Base-by-base conservation (phyloP, 73 alveolate species). In the Symbiodinium pilosum region DNA sequence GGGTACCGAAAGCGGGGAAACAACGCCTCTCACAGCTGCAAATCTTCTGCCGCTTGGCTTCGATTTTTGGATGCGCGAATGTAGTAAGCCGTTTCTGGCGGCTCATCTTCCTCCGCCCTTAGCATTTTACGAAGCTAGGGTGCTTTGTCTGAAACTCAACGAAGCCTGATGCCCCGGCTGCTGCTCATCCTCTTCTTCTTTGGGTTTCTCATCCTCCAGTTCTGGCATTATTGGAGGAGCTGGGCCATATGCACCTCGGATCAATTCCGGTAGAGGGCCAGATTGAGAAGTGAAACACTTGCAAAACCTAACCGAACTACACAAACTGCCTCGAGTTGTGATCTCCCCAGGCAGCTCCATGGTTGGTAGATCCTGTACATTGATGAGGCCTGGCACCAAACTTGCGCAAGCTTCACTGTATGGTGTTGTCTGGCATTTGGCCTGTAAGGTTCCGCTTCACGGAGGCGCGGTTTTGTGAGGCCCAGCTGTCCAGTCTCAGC, bases 371-470 rank as follows among this genome's bases (percentile, higher is more conserved):
- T 91, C 97, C 68, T 44, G 77, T 14, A 91, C 88, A 18, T 91
- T 86, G 54, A 91, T 88, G 42, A 91, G 40, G 81, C 97, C 97
- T 91, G 34, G 26, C 0, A 24, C 68, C 24, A 54, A n/a, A n/a
- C n/a, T n/a, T n/a, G n/a, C n/a, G n/a, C n/a, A n/a, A n/a, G n/a
- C n/a, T n/a, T 14, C 59, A 47, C 59, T 47, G 59, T 14, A 47
- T 47, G 59, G 14, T 14, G 59, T 8, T 59, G 77, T 28, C 77
- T 73, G 86, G 9, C 30, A 73, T 73, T 4, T 1, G 85, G 40
- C 96, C 97, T 91, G 97, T 43, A 21, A 91, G 88, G 77, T 91
- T 86, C 47, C 97, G 88, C 97, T 71, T 68, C 81, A 91, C 14
- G 52, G 52, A 12, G 51, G 28, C 38, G 30, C 97, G 88, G 21